These are phyloP conservation scores for Neoboletus magnificus DNA, from an alignment of 768 basidiomycete genomes.

Conservation along the genomic window DNA sequence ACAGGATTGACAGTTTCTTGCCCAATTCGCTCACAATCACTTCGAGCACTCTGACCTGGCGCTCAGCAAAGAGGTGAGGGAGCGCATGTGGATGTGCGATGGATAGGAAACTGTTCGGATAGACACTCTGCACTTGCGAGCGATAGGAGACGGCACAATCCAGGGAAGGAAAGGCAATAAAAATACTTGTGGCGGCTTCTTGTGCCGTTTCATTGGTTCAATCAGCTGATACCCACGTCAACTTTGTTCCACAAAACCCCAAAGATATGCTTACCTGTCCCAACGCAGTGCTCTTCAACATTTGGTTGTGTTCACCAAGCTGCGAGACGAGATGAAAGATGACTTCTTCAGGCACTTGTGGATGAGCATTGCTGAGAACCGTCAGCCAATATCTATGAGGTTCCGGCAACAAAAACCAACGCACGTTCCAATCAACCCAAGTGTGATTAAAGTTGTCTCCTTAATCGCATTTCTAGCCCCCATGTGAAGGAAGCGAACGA, in stretches of 20 bases:
- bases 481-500: slow-evolving; percentile 48
- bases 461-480: slow-evolving; percentile 44
- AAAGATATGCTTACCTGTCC: slow-evolving; percentile 49
- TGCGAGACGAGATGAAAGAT: slow-evolving; percentile 63
- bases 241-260: background rate
- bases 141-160: slow-evolving; percentile 63
- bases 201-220: slow-evolving; percentile 52
- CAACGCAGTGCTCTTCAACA: slow-evolving; percentile 65
- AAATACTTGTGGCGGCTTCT: slow-evolving; percentile 62
- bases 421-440: slow-evolving; percentile 53
- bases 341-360: slow-evolving; percentile 54
- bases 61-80: slow-evolving; percentile 63
- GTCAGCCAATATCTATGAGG: slow-evolving; percentile 2
- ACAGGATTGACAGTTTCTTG: slow-evolving; percentile 43
- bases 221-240: slow-evolving; percentile 45
- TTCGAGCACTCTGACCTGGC: slow-evolving; percentile 56
- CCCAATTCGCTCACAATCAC: slow-evolving; percentile 55
- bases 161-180: slow-evolving; percentile 66
- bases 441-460: slow-evolving; percentile 63
- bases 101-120: slow-evolving; percentile 57
- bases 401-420: background rate
- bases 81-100: slow-evolving; percentile 62
- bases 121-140: slow-evolving; percentile 50
- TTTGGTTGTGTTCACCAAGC: slow-evolving; percentile 62
- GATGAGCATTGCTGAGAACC: slow-evolving; percentile 39